Conservation (phyloP, 2,329 filamentous ascomycete species). For the Aspergillus chevalieri region DNA sequence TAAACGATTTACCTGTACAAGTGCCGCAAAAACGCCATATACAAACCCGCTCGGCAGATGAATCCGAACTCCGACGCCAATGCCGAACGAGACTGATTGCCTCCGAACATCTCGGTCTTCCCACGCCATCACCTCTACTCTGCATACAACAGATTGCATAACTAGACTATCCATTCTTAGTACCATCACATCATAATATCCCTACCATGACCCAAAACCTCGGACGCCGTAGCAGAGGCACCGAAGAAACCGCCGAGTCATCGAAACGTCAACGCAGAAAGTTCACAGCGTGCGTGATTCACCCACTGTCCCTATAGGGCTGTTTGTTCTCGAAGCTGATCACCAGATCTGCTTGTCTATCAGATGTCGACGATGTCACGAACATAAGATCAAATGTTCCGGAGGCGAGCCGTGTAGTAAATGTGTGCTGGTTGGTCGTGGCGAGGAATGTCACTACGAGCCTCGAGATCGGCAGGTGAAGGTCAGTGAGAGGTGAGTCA, state of each 20-base stretch:
- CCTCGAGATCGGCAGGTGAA: slow-evolving; percentile 39
- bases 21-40: no score
- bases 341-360: neutral
- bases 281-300: slow-evolving; percentile 24
- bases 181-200: neutral
- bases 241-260: slow-evolving; percentile 7
- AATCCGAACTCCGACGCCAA: neutral
- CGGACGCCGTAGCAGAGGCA: slow-evolving; percentile 6
- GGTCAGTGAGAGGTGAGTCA: slow-evolving; percentile 29
- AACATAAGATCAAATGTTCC: slow-evolving; percentile 45
- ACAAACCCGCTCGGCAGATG: neutral
- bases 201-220: slow-evolving; percentile 6
- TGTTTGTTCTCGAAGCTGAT: neutral
- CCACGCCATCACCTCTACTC: neutral
- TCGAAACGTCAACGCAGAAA: slow-evolving; percentile 21
- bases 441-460: slow-evolving; percentile 36
- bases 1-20: no score
- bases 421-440: slow-evolving; percentile 33
- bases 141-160: no score
- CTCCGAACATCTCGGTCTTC: neutral
- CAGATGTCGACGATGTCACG: slow-evolving; percentile 40
- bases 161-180: neutral
- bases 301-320: neutral
- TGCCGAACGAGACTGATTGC: neutral
- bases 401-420: slow-evolving; percentile 40